Evolutionary conservation across 805 yeast genomes (phyloP).

Genomic region (Tetrapisispora taiwanensis): DNA sequence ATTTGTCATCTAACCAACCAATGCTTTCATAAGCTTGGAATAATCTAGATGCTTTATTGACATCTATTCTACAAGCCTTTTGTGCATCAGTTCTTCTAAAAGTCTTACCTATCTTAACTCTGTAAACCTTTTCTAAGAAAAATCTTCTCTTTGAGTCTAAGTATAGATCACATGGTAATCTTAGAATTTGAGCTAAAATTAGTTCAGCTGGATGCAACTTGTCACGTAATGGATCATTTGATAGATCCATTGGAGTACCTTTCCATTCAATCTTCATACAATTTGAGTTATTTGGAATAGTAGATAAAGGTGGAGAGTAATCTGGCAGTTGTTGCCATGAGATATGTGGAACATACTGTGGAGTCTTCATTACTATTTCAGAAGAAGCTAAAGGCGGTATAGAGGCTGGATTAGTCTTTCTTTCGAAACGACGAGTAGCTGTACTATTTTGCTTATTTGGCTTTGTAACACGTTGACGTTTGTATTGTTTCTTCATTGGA

Average conservation of each 20-base stretch:
- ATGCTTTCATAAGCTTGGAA: conserved; percentile 85
- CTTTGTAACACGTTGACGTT: background rate
- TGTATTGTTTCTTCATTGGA: background rate
- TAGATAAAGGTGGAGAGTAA: conserved; percentile 59
- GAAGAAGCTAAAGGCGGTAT: conserved; percentile 25
- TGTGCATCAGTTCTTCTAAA: conserved; percentile 97
- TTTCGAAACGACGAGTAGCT: conserved; percentile 17
- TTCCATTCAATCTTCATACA: conserved; percentile 92
- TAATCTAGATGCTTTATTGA: conserved; percentile 85
- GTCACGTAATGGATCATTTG: conserved; percentile 59
- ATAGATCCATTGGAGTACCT: conserved; percentile 92
- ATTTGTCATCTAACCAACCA: conserved; percentile 75
- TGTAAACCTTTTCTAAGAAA: conserved; percentile 78
- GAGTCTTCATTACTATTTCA: conserved; percentile 19
- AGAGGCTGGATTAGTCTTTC: conserved; percentile 24
- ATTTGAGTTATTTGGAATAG: conserved; percentile 52
- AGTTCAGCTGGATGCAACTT: conserved; percentile 89
- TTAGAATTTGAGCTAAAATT: conserved; percentile 71
- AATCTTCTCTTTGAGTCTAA: conserved; percentile 73
- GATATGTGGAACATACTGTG: conserved; percentile 34
- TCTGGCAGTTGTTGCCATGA: conserved; percentile 71
- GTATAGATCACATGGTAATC: conserved; percentile 81
- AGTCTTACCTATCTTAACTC: conserved; percentile 58
- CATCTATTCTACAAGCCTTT: conserved; percentile 94
- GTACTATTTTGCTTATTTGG: conserved; percentile 6